Conservation (phyloP, 75 land plant genomes). For the Cupressus sempervirens region DNA sequence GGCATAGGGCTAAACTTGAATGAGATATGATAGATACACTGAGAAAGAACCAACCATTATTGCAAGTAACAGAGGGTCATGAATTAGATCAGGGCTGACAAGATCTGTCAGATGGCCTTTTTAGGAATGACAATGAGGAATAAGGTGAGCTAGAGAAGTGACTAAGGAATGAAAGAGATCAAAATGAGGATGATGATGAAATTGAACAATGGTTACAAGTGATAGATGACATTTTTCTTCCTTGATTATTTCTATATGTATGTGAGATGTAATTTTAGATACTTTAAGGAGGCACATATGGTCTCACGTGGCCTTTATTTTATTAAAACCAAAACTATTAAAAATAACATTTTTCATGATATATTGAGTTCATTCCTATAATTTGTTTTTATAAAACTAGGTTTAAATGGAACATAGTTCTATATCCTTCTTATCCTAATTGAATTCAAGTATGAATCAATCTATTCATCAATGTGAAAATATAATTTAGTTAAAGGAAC, state of each 20-base stretch:
- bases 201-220: background rate
- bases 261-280: background rate
- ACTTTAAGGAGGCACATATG: background rate
- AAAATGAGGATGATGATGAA: slow-evolving; percentile 7
- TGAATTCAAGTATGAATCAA: too few relatives aligned
- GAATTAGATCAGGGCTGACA: slow-evolving; percentile 68
- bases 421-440: too few relatives aligned
- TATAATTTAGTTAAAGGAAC: too few relatives aligned
- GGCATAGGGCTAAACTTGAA: slow-evolving; percentile 65
- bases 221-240: background rate
- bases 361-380: background rate
- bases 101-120: slow-evolving; percentile 32
- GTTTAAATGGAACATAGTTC: too few relatives aligned
- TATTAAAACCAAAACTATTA: background rate
- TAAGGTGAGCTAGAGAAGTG: slow-evolving; percentile 83
- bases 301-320: background rate
- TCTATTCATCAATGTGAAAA: too few relatives aligned
- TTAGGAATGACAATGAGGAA: slow-evolving; percentile 41
- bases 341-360: background rate
- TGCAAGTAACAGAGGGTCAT: slow-evolving; percentile 61
- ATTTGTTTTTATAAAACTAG: background rate
- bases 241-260: background rate
- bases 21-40: slow-evolving; percentile 51
- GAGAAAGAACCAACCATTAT: slow-evolving; percentile 47
- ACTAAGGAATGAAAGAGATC: slow-evolving; percentile 32